phyloP scores from a whole-genome alignment of 305 asterid species.

The Solanum aculeatissimum region DNA sequence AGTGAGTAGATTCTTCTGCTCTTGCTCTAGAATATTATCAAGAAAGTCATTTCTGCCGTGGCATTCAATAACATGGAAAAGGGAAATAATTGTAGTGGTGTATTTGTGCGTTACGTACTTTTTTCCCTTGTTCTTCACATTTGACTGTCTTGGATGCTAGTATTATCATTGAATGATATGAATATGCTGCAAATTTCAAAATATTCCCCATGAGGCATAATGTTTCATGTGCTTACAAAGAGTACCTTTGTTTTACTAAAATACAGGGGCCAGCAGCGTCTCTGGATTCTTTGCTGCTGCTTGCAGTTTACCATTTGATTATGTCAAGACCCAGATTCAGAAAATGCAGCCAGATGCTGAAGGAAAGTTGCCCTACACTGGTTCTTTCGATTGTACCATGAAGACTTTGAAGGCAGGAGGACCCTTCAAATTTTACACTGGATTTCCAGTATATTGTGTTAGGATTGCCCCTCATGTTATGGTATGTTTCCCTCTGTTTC shows the following conservation, averaged over 20 bases:
- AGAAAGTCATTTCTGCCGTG: background rate
- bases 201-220: background rate
- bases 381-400: constrained; percentile 61
- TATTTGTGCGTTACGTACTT: background rate
- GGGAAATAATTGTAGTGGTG: background rate
- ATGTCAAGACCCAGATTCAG: constrained; percentile 77
- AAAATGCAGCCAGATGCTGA: constrained; percentile 81
- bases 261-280: constrained; percentile 54
- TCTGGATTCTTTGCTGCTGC: constrained; percentile 77
- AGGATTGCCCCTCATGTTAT: constrained; percentile 81
- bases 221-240: background rate
- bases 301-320: constrained; percentile 72
- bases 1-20: background rate
- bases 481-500: constrained; percentile 17
- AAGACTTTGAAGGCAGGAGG: constrained; percentile 65
- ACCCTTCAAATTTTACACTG: constrained; percentile 63
- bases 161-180: background rate
- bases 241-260: background rate
- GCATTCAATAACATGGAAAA: background rate
- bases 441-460: constrained; percentile 73
- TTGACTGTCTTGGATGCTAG: background rate
- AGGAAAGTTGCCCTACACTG: constrained; percentile 69
- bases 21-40: background rate
- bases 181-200: background rate
- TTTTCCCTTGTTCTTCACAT: background rate